Percentiles rank a stretch among this genome's conserved stretches.
phyloP scores from a whole-genome alignment of 164 flowering plant species.

The Taxillus chinensis region DNA sequence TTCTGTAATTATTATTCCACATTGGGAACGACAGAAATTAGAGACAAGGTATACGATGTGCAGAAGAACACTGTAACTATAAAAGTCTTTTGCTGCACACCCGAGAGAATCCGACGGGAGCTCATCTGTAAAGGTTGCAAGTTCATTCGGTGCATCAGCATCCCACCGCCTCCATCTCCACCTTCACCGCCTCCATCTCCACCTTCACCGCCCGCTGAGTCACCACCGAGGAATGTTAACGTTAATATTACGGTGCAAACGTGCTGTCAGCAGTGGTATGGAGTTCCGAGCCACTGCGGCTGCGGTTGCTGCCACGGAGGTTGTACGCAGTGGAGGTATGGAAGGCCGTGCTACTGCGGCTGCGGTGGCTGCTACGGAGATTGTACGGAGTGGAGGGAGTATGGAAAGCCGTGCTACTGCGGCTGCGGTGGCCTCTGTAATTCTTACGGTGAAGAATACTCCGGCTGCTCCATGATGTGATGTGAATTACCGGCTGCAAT shows the following conservation, averaged over 20 bases:
- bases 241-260: conserved; percentile 1
- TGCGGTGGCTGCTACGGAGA: conserved; percentile 1
- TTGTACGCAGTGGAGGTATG: neutral
- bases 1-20: neutral
- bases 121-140: conserved; percentile 38
- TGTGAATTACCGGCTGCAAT: no score
- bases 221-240: no score
- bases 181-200: no score
- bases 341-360: neutral
- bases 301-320: neutral
- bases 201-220: no score
- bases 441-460: no score
- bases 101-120: conserved; percentile 42
- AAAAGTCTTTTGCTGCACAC: conserved; percentile 41
- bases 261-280: neutral
- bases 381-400: no score
- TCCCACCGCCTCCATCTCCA: conserved; percentile 9
- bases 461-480: no score
- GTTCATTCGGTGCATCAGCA: conserved; percentile 43
- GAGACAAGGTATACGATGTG: conserved; percentile 43
- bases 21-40: conserved; percentile 42
- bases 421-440: no score
- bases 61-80: conserved; percentile 41
- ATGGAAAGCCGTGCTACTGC: no score
- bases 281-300: neutral